Percentiles rank a stretch among this genome's conserved stretches.
Conservation (phyloP, 768 basidiomycete species). For the Steccherinum ochraceum region DNA sequence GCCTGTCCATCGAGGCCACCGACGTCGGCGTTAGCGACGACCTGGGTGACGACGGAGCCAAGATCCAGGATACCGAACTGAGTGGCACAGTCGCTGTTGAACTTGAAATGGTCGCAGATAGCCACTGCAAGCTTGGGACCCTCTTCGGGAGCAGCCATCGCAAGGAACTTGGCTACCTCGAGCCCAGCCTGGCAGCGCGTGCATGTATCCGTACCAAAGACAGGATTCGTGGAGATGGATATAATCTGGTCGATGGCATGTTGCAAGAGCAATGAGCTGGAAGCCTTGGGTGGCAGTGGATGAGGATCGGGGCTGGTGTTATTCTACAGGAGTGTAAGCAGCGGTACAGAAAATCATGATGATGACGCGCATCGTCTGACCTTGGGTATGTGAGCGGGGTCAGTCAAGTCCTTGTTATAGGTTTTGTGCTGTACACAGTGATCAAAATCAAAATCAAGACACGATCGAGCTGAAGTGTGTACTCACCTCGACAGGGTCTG, state of each 20-base stretch:
- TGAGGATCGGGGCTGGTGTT: conserved; percentile 57
- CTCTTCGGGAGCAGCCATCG: conserved; percentile 54
- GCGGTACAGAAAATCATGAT: background rate
- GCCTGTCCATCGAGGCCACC: conserved; percentile 73
- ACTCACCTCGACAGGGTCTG: conserved; percentile 60
- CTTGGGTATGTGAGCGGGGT: conserved; percentile 53
- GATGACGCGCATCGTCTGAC: conserved; percentile 16
- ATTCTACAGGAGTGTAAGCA: conserved; percentile 29
- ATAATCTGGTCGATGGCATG: conserved; percentile 51
- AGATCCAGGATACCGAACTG: conserved; percentile 40
- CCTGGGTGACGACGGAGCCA: conserved; percentile 64
- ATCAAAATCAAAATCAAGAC: conserved; percentile 1
- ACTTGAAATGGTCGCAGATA: conserved; percentile 55
- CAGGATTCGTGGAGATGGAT: conserved; percentile 47
- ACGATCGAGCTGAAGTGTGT: conserved; percentile 1
- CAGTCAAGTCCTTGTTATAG: conserved; percentile 57
- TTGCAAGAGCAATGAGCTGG: conserved; percentile 37
- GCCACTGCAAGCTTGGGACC: conserved; percentile 50
- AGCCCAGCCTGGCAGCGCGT: conserved; percentile 54
- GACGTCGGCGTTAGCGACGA: conserved; percentile 63
- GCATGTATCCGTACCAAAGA: conserved; percentile 49
- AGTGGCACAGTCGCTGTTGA: conserved; percentile 39
- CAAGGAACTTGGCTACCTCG: conserved; percentile 59
- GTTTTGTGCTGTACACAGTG: conserved; percentile 37
- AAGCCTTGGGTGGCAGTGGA: conserved; percentile 53